These are phyloP conservation scores for Teunomyces pallodes DNA, from an alignment of 805 yeast genomes.

Conservation along the genomic window DNA sequence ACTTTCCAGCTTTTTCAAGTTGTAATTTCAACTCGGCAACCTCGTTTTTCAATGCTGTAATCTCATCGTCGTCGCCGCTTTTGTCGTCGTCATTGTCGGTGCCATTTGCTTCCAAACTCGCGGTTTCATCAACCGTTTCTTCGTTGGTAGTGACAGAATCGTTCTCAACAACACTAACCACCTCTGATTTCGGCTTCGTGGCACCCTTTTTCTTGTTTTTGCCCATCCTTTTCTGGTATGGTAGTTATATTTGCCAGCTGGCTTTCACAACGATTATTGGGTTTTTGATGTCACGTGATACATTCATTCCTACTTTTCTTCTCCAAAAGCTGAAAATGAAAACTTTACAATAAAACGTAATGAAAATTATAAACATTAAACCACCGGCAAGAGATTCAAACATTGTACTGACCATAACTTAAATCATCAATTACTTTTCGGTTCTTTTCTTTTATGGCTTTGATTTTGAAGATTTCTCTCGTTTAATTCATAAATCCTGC, in stretches of 20 bases:
- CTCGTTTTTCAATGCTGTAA: conserved; percentile 6
- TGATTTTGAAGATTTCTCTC: neutral
- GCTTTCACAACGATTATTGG: neutral
- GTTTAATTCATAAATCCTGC: neutral
- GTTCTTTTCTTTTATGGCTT: neutral
- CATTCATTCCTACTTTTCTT: neutral
- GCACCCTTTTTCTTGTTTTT: conserved; percentile 20
- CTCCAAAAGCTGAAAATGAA: neutral
- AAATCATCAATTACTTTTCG: too few relatives aligned
- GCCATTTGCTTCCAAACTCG: neutral
- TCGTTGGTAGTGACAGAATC: neutral
- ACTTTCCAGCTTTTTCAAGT: conserved; percentile 6
- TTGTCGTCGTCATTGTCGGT: neutral
- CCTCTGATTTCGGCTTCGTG: conserved; percentile 16
- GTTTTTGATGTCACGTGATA: neutral
- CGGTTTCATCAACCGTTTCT: neutral
- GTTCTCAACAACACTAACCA: conserved; percentile 3
- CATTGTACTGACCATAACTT: too few relatives aligned
- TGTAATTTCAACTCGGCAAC: conserved; percentile 6
- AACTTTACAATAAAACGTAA: neutral
- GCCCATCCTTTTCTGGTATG: conserved; percentile 13
- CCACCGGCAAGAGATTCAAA: neutral
- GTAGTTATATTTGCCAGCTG: conserved; percentile 1
- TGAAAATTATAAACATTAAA: neutral
- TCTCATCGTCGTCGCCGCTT: neutral